Conservation (phyloP, 2,329 filamentous ascomycete species). For the Orbilia ellipsospora region DNA sequence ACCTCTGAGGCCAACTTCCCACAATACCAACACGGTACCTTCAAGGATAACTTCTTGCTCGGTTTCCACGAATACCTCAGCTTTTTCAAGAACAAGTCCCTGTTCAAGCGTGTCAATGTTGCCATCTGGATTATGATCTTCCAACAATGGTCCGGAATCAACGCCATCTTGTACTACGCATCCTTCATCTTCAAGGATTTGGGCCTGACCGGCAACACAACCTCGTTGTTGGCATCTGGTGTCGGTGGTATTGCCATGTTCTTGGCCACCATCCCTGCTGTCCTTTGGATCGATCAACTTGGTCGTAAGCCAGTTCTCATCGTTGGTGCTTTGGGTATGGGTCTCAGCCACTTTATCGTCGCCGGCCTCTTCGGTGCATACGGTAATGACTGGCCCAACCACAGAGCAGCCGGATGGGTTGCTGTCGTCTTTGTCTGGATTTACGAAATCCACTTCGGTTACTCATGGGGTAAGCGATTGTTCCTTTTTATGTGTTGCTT, state of each 20-base stretch:
- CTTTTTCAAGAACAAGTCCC: conserved; percentile 67
- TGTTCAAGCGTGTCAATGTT: conserved; percentile 68
- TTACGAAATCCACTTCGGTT: conserved; percentile 73
- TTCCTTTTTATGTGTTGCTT: neutral
- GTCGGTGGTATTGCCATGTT: conserved; percentile 79
- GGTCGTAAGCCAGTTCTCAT: conserved; percentile 66
- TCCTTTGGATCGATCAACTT: conserved; percentile 67
- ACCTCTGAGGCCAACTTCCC: conserved; percentile 66
- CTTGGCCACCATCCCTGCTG: conserved; percentile 68
- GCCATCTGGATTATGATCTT: conserved; percentile 64
- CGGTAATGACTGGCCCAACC: conserved; percentile 66
- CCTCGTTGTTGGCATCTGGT: conserved; percentile 74
- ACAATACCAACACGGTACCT: conserved; percentile 61
- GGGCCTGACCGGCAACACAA: conserved; percentile 65
- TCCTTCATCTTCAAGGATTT: conserved; percentile 66
- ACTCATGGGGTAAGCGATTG: conserved; percentile 67
- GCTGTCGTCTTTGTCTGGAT: conserved; percentile 71
- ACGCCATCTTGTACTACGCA: conserved; percentile 67
- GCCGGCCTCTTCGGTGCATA: conserved; percentile 69
- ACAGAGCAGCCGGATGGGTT: conserved; percentile 68
- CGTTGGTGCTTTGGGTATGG: conserved; percentile 65
- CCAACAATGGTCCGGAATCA: conserved; percentile 65
- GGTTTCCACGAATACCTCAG: conserved; percentile 67
- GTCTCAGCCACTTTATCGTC: conserved; percentile 66
- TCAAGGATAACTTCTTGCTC: conserved; percentile 63